Evolutionary conservation across 106 monocot species (phyloP), one percentile per base, ranked within the genome.

Genomic region (Dactylorhiza incarnata): DNA sequence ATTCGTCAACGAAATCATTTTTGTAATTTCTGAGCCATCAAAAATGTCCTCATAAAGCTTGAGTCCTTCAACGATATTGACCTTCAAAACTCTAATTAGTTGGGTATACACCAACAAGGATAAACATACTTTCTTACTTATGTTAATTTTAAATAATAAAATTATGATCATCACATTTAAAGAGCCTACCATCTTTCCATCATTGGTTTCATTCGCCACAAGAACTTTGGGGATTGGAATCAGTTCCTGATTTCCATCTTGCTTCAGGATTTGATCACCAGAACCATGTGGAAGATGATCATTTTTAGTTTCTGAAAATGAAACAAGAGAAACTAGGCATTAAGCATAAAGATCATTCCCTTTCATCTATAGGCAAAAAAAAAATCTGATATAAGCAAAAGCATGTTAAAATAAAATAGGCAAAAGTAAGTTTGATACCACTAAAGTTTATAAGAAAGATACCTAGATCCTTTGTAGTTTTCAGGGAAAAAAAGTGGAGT

Each of bases 1-100:
- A 84, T 86, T 86, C 43, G 85, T 77, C 53, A 85, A 68, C 45
- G 86, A 82, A 74, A 87, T 16, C 47, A 95, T 68, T 63, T 73
- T 83, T 62, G 75, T 74, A 61, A 86, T 82, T 17, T 95, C 84
- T 46, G 79, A 79, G 46, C 50, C 77, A 77, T 87, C 87, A 59
- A 89, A 76, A 71, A 95, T 68, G 25, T 81, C 81, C 72, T 87
- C 84, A 75, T 86, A 95, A 3, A 95, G 62, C 50, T 88, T 86
- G 19, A 95, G 86, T 51, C 92, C 95, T 63, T 95, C 95, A 70
- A 86, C 81, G 58, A 81, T 71, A 88, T 95, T 95, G 16, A 92
- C 82, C 95, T 95, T 76, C n/a, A 81, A 68, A 56, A 12, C 17
- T 44, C 55, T 58, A 17, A 69, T 69, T 69, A 46, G 45, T 45